Conservation (phyloP, 345 rosid genomes). For the Lumnitzera racemosa region DNA sequence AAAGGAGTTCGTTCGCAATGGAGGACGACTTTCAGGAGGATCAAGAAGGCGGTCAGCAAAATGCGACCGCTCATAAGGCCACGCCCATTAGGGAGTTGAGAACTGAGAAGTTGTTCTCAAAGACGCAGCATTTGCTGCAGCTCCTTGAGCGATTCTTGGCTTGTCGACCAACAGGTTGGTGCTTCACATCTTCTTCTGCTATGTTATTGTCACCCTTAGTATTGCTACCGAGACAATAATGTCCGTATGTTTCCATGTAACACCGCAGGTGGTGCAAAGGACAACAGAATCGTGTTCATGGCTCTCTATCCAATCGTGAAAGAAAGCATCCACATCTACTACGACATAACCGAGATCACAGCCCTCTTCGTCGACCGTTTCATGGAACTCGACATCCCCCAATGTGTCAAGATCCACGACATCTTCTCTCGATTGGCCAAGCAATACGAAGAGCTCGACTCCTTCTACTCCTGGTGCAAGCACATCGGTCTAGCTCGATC, state of each 20-base stretch:
- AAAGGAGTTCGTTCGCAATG: slow-evolving; percentile 21
- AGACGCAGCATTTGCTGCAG: slow-evolving; percentile 84
- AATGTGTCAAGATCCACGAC: slow-evolving; percentile 78
- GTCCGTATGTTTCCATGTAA: neutral
- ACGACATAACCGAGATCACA: slow-evolving; percentile 71
- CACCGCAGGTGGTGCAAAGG: slow-evolving; percentile 44
- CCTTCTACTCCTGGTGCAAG: slow-evolving; percentile 74
- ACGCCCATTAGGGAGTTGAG: slow-evolving; percentile 76
- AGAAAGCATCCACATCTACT: slow-evolving; percentile 79
- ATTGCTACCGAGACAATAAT: neutral
- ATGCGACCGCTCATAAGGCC: slow-evolving; percentile 10
- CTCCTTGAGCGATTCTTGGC: slow-evolving; percentile 74
- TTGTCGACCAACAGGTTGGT: slow-evolving; percentile 72
- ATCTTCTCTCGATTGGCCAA: slow-evolving; percentile 63
- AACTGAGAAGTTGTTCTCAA: slow-evolving; percentile 66
- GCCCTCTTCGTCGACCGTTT: slow-evolving; percentile 79
- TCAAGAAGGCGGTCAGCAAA: neutral
- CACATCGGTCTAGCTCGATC: slow-evolving; percentile 73
- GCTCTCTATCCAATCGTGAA: slow-evolving; percentile 68
- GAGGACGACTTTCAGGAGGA: slow-evolving; percentile 16
- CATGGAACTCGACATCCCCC: slow-evolving; percentile 75
- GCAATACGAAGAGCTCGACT: slow-evolving; percentile 77
- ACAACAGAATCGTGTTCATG: slow-evolving; percentile 57
- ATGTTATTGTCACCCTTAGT: neutral
- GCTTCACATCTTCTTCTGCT: neutral